Evolutionary conservation across 768 basidiomycete genomes (phyloP).

Genomic region (Cyclocybe aegerita): DNA sequence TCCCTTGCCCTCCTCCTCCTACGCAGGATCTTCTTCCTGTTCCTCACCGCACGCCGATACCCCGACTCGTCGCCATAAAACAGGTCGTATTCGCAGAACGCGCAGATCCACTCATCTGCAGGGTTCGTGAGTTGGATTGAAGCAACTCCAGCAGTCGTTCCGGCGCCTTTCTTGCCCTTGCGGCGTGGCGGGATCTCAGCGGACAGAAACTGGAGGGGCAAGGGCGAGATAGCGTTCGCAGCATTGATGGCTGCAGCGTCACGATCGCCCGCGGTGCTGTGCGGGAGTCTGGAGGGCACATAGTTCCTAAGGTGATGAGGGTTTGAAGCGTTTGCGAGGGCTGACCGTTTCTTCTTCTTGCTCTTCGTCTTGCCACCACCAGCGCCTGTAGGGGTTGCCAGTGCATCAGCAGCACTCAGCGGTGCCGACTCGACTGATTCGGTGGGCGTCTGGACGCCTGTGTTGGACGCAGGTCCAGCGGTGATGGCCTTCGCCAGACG

Average conservation of each 20-base stretch:
- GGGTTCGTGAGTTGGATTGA: slow-evolving; percentile 46
- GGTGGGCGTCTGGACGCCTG: slow-evolving; percentile 29
- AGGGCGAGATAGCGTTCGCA: slow-evolving; percentile 55
- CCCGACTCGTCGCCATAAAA: slow-evolving; percentile 83
- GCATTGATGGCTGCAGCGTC: slow-evolving; percentile 24
- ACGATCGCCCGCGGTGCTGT: slow-evolving; percentile 20
- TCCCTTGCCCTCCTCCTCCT: slow-evolving; percentile 72
- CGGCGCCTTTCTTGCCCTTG: slow-evolving; percentile 12
- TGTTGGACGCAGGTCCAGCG: slow-evolving; percentile 5
- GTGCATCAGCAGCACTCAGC: slow-evolving; percentile 1
- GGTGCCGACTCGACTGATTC: slow-evolving; percentile 36
- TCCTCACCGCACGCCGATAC: slow-evolving; percentile 65
- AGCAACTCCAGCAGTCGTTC: slow-evolving; percentile 11
- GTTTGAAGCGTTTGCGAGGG: slow-evolving; percentile 90
- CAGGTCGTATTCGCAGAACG: slow-evolving; percentile 89
- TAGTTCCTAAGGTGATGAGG: slow-evolving; percentile 96
- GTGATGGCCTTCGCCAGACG: slow-evolving; percentile 29
- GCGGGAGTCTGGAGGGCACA: slow-evolving; percentile 78
- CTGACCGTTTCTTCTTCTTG: slow-evolving; percentile 95
- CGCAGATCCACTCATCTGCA: slow-evolving; percentile 90
- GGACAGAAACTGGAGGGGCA: slow-evolving; percentile 64
- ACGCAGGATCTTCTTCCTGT: slow-evolving; percentile 76
- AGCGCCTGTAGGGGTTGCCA: slow-evolving; percentile 1
- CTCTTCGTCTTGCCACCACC: slow-evolving; percentile 30
- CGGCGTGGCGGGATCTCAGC: slow-evolving; percentile 61